phyloP scores from a whole-genome alignment of 768 basidiomycete genomes.

The Mycena pura region DNA sequence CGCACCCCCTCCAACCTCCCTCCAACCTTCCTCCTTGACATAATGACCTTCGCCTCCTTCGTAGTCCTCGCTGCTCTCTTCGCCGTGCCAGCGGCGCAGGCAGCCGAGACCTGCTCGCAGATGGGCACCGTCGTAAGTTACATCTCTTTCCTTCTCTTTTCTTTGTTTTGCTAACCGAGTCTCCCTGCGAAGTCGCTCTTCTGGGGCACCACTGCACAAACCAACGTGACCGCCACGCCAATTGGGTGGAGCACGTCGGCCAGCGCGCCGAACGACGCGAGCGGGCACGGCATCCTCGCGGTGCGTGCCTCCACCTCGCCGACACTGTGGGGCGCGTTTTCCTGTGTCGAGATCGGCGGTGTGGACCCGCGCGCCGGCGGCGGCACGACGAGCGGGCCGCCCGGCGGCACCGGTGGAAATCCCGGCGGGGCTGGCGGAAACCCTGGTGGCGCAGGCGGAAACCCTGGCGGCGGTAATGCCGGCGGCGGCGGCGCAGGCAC shows the following conservation, averaged over 20 bases:
- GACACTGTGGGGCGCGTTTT: conserved; percentile 1
- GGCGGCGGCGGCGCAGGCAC: no score
- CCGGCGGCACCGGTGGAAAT: not conserved
- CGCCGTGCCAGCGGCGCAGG: conserved; percentile 2
- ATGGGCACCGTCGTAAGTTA: conserved; percentile 2
- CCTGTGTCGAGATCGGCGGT: not conserved
- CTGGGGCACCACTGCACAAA: conserved; percentile 6
- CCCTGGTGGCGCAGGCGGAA: not conserved
- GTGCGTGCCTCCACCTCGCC: not conserved
- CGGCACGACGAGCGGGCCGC: not conserved
- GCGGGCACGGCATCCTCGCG: conserved; percentile 1
- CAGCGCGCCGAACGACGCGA: conserved; percentile 4
- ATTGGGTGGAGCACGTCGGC: conserved; percentile 5
- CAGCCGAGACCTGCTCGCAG: conserved; percentile 3
- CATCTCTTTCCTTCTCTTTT: not conserved
- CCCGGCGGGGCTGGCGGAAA: not conserved
- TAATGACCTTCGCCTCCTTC: conserved; percentile 1
- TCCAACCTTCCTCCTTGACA: no score
- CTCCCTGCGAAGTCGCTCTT: not conserved
- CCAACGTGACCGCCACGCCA: not conserved
- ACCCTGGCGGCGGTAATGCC: not conserved
- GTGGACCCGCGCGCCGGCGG: not conserved
- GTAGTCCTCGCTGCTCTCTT: not conserved
- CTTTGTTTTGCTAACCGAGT: conserved; percentile 1
- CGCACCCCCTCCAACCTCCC: not conserved